Percentiles rank a stretch among this genome's conserved stretches.
Evolutionary conservation across 2,329 filamentous ascomycete species (phyloP).

Genomic region (Cucurbitaria berberidis): DNA sequence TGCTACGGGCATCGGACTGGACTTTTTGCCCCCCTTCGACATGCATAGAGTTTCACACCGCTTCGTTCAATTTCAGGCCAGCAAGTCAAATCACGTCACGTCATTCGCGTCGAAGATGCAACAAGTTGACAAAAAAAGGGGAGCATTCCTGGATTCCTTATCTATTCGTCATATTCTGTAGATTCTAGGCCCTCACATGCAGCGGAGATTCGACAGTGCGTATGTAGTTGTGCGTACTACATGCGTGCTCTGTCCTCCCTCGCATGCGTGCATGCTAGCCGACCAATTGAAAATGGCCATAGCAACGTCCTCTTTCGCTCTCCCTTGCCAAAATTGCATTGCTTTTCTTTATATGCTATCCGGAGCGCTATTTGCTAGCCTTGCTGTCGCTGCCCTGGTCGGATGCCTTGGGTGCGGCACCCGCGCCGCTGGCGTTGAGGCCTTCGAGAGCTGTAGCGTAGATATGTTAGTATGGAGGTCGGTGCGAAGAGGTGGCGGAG

Average conservation of each 20-base stretch:
- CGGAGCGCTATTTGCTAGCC: not conserved
- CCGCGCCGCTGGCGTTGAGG: slow-evolving; percentile 10
- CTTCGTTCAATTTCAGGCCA: too few species aligned
- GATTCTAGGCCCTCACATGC: not conserved
- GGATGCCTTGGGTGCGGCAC: slow-evolving; percentile 8
- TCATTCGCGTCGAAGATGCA: too few species aligned
- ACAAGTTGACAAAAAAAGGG: too few species aligned
- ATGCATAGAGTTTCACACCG: too few species aligned
- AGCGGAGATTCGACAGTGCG: not conserved
- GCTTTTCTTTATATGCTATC: not conserved
- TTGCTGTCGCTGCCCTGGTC: not conserved
- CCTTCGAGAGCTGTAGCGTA: slow-evolving; percentile 9
- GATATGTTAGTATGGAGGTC: slow-evolving; percentile 5
- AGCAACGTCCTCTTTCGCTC: not conserved
- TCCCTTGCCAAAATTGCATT: not conserved
- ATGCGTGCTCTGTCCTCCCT: not conserved
- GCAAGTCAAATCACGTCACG: too few species aligned
- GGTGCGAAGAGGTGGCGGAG: not conserved
- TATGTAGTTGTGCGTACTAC: too few species aligned
- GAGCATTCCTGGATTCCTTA: not conserved
- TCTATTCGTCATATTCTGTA: not conserved
- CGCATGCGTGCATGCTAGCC: not conserved
- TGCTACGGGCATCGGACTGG: too few species aligned
- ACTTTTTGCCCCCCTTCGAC: too few species aligned
- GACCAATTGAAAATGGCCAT: not conserved